phyloP scores from a whole-genome alignment of 495 filamentous ascomycete genomes.

The Copromyces sp. region DNA sequence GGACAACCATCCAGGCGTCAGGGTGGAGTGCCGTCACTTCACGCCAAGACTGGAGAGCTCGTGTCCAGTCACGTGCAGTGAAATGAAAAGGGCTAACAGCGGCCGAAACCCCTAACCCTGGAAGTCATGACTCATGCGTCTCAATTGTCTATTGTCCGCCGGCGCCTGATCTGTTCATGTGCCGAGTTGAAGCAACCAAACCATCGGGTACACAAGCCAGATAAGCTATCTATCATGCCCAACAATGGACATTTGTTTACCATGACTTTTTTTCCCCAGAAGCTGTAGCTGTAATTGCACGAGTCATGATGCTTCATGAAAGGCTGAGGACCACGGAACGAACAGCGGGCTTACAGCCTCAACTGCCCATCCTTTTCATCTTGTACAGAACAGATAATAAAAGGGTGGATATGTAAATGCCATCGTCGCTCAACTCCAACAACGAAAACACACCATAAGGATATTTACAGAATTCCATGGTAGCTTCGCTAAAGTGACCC shows the following conservation, averaged over 20 bases:
- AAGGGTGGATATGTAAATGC: background rate
- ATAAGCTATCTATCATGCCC: background rate
- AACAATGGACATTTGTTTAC: background rate
- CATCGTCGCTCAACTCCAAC: background rate
- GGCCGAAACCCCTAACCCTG: background rate
- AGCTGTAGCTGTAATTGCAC: background rate
- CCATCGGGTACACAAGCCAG: background rate
- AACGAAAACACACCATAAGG: background rate
- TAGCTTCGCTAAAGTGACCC: background rate
- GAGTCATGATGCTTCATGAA: background rate
- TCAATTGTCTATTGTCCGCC: background rate
- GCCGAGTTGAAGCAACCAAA: background rate
- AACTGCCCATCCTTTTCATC: background rate
- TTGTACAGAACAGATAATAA: background rate
- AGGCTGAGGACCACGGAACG: background rate
- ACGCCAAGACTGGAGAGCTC: background rate
- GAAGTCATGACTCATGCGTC: background rate
- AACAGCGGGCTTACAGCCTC: background rate
- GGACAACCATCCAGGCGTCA: background rate
- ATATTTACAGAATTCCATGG: background rate
- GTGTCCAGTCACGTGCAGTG: background rate
- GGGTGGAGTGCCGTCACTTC: background rate
- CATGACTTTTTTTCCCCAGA: background rate
- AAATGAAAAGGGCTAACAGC: background rate
- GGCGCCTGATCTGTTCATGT: background rate